Evolutionary conservation across 1,139 yeast genomes (phyloP).

Genomic region (Candida tropicalis): DNA sequence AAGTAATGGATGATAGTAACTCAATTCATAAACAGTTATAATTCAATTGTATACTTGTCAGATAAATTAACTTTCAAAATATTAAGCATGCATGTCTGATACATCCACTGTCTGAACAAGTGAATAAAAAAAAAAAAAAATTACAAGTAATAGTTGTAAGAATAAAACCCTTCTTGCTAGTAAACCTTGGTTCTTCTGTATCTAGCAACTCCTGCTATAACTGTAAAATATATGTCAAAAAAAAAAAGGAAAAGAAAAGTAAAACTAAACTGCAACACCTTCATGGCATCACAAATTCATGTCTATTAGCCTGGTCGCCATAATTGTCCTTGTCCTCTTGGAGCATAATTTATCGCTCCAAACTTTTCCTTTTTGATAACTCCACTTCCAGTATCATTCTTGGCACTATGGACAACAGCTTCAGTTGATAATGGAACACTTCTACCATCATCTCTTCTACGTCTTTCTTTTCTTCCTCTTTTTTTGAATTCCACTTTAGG

Average conservation of each 20-base stretch:
- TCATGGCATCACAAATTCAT: not conserved
- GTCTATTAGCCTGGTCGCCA: conserved; percentile 50
- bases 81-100: too few relatives aligned
- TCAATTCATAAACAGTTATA: too few relatives aligned
- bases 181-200: too few relatives aligned
- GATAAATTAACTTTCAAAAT: too few relatives aligned
- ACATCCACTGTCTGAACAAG: too few relatives aligned
- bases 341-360: conserved; percentile 52
- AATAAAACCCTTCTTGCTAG: too few relatives aligned
- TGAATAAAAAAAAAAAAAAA: too few relatives aligned
- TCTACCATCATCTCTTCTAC: conserved; percentile 3
- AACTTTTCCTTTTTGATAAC: conserved; percentile 42
- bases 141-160: too few relatives aligned
- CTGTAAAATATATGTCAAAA: too few relatives aligned
- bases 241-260: not conserved
- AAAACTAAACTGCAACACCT: not conserved
- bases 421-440: conserved; percentile 13
- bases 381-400: conserved; percentile 18
- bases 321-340: conserved; percentile 54
- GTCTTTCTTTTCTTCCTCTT: conserved; percentile 6
- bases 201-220: too few relatives aligned
- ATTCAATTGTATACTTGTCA: too few relatives aligned
- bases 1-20: too few relatives aligned
- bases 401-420: conserved; percentile 22
- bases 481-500: conserved; percentile 9